These are phyloP conservation scores for Apiospora phragmitis DNA, from an alignment of 2,329 filamentous ascomycete species.

Conservation along the genomic window DNA sequence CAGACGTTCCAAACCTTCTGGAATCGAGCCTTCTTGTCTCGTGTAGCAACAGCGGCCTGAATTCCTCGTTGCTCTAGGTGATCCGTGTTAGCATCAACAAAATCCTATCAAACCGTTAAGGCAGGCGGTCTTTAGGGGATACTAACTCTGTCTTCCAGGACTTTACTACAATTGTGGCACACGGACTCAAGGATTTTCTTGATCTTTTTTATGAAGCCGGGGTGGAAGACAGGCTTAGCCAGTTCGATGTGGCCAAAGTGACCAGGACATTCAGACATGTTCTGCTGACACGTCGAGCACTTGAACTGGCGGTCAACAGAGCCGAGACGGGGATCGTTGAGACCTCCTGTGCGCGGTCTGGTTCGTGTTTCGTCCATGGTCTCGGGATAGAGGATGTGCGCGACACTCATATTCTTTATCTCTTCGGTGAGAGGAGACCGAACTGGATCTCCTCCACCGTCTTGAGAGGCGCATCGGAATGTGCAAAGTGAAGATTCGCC, in stretches of 20 bases:
- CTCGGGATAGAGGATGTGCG: slow-evolving; percentile 95
- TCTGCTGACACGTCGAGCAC: slow-evolving; percentile 94
- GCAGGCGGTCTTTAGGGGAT: slow-evolving; percentile 39
- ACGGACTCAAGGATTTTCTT: slow-evolving; percentile 99
- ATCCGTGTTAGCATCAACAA: slow-evolving; percentile 60
- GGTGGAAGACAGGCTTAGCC: slow-evolving; percentile 91
- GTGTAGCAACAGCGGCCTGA: slow-evolving; percentile 78
- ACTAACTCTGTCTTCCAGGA: slow-evolving; percentile 98
- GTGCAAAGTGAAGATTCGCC: slow-evolving; percentile 88
- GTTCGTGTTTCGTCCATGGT: slow-evolving; percentile 97
- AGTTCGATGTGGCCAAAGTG: slow-evolving; percentile 99
- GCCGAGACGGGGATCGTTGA: slow-evolving; percentile 94
- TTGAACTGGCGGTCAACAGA: slow-evolving; percentile 95
- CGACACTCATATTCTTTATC: slow-evolving; percentile 98
- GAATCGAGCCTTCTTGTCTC: slow-evolving; percentile 94
- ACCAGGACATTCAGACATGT: slow-evolving; percentile 93
- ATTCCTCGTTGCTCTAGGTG: slow-evolving; percentile 78
- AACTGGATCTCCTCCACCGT: slow-evolving; percentile 99
- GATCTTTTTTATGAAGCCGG: slow-evolving; percentile 96
- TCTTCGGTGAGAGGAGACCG: slow-evolving; percentile 94
- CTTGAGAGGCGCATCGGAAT: slow-evolving; percentile 93
- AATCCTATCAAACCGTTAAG: slow-evolving; percentile 45
- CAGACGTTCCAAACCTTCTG: slow-evolving; percentile 89
- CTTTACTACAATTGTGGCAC: slow-evolving; percentile 98
- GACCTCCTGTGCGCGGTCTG: slow-evolving; percentile 84